A percentile compares a stretch with the other conserved stretches of the same genome.
Conservation (phyloP, 345 rosid genomes). For the Conringia planisiliqua region DNA sequence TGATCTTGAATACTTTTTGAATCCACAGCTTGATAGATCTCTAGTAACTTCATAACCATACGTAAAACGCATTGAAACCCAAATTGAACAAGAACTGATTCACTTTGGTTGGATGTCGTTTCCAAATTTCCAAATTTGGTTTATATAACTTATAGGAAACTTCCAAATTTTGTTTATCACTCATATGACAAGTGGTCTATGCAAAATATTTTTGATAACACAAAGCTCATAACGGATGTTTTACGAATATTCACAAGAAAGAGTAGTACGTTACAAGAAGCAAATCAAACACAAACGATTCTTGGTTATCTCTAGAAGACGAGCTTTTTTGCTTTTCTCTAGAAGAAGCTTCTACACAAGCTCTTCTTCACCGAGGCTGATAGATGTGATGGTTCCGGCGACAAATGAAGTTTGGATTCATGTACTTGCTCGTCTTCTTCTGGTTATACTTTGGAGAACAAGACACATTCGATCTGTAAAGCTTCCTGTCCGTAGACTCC, state of each 20-base stretch:
- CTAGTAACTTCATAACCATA: background rate
- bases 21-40: background rate
- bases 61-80: background rate
- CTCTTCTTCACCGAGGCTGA: conserved; percentile 29
- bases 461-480: conserved; percentile 1
- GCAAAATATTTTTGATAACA: background rate
- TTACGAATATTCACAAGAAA: background rate
- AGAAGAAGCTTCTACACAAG: background rate
- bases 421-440: conserved; percentile 4
- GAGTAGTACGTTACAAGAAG: background rate
- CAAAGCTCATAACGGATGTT: background rate
- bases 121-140: background rate
- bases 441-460: conserved; percentile 18
- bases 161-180: background rate
- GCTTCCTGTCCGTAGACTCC: conserved; percentile 4
- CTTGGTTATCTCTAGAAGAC: background rate
- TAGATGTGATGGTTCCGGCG: conserved; percentile 31
- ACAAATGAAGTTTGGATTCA: conserved; percentile 11
- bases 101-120: background rate
- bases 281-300: background rate
- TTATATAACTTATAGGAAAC: background rate
- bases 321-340: background rate
- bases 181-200: background rate
- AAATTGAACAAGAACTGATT: background rate
- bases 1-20: background rate